A percentile compares a stretch with the other conserved stretches of the same genome.
phyloP scores from a whole-genome alignment of 192 early-diverging fungal genomes.

The Pilaira anomala region DNA sequence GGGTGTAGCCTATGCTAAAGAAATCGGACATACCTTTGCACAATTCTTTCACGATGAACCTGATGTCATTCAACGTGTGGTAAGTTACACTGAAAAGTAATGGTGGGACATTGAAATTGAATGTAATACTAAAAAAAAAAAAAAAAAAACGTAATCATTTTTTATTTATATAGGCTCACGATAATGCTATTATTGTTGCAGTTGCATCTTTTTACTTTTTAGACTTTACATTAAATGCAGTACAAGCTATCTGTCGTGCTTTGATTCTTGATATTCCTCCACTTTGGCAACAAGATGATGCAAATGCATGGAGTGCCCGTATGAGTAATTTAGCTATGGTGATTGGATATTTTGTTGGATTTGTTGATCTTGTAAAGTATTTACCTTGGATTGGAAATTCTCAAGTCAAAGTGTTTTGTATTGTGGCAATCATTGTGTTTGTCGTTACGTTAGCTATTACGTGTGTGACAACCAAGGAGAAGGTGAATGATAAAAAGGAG shows the following conservation, averaged over 20 bases:
- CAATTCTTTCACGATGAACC: conserved; percentile 16
- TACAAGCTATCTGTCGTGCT: conserved; percentile 79
- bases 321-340: conserved; percentile 85
- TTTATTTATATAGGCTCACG: conserved; percentile 11
- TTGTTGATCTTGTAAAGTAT: conserved; percentile 65
- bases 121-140: not conserved
- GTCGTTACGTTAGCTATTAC: conserved; percentile 54
- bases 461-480: conserved; percentile 62
- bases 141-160: not conserved
- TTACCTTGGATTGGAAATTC: conserved; percentile 67
- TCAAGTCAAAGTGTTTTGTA: conserved; percentile 80
- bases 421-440: conserved; percentile 67
- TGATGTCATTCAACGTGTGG: not conserved
- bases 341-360: conserved; percentile 83
- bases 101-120: not conserved
- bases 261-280: conserved; percentile 85
- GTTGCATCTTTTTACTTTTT: conserved; percentile 85
- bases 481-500: conserved; percentile 26
- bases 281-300: conserved; percentile 72
- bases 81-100: not conserved
- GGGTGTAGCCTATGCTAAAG: conserved; percentile 72
- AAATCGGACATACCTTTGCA: conserved; percentile 41
- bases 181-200: conserved; percentile 61
- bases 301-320: conserved; percentile 82
- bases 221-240: conserved; percentile 91